phyloP scores from a whole-genome alignment of 73 alveolate genomes.

The Paramecium sonneborni region DNA sequence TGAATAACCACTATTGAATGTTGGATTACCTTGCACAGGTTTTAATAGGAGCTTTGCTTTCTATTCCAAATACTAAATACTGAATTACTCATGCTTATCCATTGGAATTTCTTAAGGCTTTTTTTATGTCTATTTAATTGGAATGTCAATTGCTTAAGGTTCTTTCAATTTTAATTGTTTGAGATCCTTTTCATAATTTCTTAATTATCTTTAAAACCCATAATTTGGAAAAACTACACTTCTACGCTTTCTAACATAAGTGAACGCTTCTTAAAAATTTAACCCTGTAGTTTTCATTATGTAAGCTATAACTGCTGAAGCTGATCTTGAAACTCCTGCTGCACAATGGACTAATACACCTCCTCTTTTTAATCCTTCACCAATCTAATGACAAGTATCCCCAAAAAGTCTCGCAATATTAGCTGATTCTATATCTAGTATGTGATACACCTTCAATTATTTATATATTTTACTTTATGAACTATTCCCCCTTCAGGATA shows the following conservation, averaged over 20 bases:
- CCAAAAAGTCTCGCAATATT: slow-evolving; percentile 13
- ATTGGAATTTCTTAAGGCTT: neutral
- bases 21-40: slow-evolving; percentile 12
- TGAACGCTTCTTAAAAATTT: slow-evolving; percentile 65
- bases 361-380: slow-evolving; percentile 33
- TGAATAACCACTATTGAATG: neutral
- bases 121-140: neutral
- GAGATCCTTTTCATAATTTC: slow-evolving; percentile 59
- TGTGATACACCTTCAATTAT: neutral
- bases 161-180: neutral
- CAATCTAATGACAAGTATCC: slow-evolving; percentile 14
- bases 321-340: slow-evolving; percentile 79
- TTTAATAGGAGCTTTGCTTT: neutral
- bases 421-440: slow-evolving; percentile 10
- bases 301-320: slow-evolving; percentile 71
- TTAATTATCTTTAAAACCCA: slow-evolving; percentile 69
- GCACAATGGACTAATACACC: slow-evolving; percentile 78
- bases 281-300: slow-evolving; percentile 53
- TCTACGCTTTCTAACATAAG: slow-evolving; percentile 58
- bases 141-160: neutral
- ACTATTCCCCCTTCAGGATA: slow-evolving; percentile 57
- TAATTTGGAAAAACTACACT: slow-evolving; percentile 69
- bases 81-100: slow-evolving; percentile 16
- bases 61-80: slow-evolving; percentile 21
- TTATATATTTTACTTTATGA: neutral